Evolutionary conservation across 768 basidiomycete genomes (phyloP).

Genomic region (Phlebiopsis flavidoalba): DNA sequence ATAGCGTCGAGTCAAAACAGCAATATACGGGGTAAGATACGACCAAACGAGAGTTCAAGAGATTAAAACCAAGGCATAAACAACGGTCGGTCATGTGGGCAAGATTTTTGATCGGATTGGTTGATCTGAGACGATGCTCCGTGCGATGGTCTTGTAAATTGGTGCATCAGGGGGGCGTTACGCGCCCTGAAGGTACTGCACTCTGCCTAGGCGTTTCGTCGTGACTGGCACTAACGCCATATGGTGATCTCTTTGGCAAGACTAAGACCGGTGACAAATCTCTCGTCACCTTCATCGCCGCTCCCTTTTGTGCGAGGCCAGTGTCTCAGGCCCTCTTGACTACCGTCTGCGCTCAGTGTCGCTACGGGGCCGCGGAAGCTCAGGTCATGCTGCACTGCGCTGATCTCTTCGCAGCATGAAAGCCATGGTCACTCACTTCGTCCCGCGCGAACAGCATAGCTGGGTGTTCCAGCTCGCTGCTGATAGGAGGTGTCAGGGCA

Average conservation of each 20-base stretch:
- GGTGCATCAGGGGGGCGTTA: slow-evolving; percentile 43
- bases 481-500: slow-evolving; percentile 25
- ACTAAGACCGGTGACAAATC: neutral
- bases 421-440: slow-evolving; percentile 83
- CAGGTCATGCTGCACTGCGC: slow-evolving; percentile 51
- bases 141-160: slow-evolving; percentile 78
- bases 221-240: slow-evolving; percentile 22
- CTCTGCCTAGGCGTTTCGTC: no score
- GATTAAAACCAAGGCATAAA: slow-evolving; percentile 81
- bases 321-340: slow-evolving; percentile 75
- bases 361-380: slow-evolving; percentile 53
- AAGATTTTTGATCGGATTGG: slow-evolving; percentile 80
- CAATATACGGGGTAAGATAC: neutral
- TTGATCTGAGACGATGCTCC: slow-evolving; percentile 81
- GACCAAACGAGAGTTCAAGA: neutral
- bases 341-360: slow-evolving; percentile 58
- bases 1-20: neutral
- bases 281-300: slow-evolving; percentile 73
- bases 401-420: slow-evolving; percentile 35
- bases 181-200: slow-evolving; percentile 30
- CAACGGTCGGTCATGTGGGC: slow-evolving; percentile 81
- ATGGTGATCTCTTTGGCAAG: neutral
- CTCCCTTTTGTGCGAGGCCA: slow-evolving; percentile 86
- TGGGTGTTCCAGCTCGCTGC: slow-evolving; percentile 93
- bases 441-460: slow-evolving; percentile 89